Evolutionary conservation across 495 filamentous ascomycete species (phyloP).

Genomic region (Achaetomiella virescens): DNA sequence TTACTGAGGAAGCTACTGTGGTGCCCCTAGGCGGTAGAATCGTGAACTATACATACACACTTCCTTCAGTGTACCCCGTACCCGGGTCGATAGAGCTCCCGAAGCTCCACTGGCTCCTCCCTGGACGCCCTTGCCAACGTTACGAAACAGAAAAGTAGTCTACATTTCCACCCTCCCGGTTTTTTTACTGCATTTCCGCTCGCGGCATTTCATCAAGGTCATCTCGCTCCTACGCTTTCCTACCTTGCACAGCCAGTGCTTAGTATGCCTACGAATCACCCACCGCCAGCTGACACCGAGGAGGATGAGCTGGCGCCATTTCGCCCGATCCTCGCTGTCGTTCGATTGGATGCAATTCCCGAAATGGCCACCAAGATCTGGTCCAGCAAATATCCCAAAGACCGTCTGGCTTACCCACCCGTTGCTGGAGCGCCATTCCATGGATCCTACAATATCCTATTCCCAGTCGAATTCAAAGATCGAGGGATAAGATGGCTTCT

Average conservation of each 20-base stretch:
- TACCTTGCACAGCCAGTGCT: neutral
- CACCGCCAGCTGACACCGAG: neutral
- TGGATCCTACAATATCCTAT: neutral
- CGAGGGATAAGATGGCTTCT: neutral
- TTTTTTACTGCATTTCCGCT: neutral
- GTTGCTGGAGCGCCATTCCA: slow-evolving; percentile 1
- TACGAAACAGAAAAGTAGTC: too few species aligned
- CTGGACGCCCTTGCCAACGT: too few species aligned
- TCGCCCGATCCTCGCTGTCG: neutral
- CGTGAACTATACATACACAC: too few species aligned
- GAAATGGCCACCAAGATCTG: neutral
- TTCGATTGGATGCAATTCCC: neutral
- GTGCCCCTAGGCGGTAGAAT: too few species aligned
- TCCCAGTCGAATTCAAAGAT: neutral
- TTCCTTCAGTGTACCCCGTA: too few species aligned
- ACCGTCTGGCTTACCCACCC: neutral
- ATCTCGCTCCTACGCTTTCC: neutral
- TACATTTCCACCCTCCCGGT: too few species aligned
- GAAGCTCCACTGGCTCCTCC: too few species aligned
- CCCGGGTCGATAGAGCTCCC: too few species aligned
- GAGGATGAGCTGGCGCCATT: neutral
- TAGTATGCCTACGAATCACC: neutral
- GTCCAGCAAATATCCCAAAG: neutral
- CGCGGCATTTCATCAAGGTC: neutral
- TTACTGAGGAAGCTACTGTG: too few species aligned